Evolutionary conservation across 176 grass and related monocot species (phyloP), one percentile per base, ranked within the genome.

Genomic region (Stipa capillata): DNA sequence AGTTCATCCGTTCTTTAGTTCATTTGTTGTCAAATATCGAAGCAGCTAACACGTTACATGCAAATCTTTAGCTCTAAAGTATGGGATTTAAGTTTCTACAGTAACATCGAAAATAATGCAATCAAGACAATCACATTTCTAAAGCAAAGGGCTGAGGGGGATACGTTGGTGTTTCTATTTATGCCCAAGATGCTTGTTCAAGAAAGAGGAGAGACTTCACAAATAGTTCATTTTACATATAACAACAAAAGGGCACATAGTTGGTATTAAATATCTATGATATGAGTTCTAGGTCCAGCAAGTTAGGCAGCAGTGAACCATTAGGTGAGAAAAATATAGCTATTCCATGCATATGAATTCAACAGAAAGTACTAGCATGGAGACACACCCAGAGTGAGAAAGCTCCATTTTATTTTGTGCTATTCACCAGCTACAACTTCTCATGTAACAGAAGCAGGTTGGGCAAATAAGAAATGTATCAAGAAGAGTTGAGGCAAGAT

Each of bases 401-500:
- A 61, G 11, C 21, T 68, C 37, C 31, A 18, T 82, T 82, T 36
- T n/a, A 40, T 45, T 35, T 66, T 83, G 7, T 55, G 35, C 42
- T 66, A 41, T 75, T 43, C 7, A 65, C 74, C 12, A 53, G 33
- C 45, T 54, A 75, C 25, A 73, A 27, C 43, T 83, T 73, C 7
- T 45, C 48, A 65, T 76, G 35, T 73, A 36, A 43, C 37, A 74
- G 18, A 72, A 57, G 29, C 2, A 8, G 48, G 9, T 25, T 79
- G 74, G 39, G 17, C 7, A 29, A 42, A 72, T n/a, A 65, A 67
- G 52, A 77, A 42, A 58, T 70, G 24, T 52, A 75, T 20, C 67
- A 65, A 84, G 59, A 56, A 32, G 43, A 73, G 29, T 47, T 75
- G 45, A 88, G 29, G 77, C 27, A 52, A 76, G 72, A 66, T 86